A percentile compares a stretch with the other conserved stretches of the same genome.
These are phyloP conservation scores for Geotrichum macrosporum DNA, from an alignment of 1,139 yeast species.

Conservation along the genomic window DNA sequence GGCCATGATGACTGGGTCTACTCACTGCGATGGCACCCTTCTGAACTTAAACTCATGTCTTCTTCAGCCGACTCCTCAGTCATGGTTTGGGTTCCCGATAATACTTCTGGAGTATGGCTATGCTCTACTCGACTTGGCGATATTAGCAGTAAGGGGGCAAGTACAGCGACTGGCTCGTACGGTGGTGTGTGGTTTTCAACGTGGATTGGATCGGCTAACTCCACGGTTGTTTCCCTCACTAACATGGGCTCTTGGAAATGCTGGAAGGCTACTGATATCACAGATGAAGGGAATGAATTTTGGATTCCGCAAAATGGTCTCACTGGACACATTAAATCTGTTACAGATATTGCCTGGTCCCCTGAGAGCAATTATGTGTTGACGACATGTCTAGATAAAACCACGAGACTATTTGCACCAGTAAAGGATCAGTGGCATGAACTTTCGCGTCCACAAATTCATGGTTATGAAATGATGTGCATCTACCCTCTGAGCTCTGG, in stretches of 20 bases:
- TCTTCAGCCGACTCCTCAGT: conserved; percentile 92
- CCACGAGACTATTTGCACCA: conserved; percentile 75
- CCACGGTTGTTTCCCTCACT: conserved; percentile 62
- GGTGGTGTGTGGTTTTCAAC: conserved; percentile 95
- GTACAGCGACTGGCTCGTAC: conserved; percentile 96
- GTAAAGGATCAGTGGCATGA: conserved; percentile 66
- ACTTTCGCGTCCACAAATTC: conserved; percentile 94
- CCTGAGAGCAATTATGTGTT: conserved; percentile 60
- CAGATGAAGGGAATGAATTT: conserved; percentile 8
- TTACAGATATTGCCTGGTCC: conserved; percentile 82
- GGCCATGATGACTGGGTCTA: conserved; percentile 99
- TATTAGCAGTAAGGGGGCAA: conserved; percentile 90
- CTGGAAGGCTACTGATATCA: conserved; percentile 43
- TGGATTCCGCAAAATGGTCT: conserved; percentile 61
- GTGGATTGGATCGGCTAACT: conserved; percentile 60
- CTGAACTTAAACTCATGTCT: conserved; percentile 51
- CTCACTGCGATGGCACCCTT: conserved; percentile 75
- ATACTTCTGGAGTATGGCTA: conserved; percentile 84
- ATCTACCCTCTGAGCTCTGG: conserved; percentile 58
- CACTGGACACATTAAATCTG: conserved; percentile 71
- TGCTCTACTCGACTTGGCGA: conserved; percentile 82
- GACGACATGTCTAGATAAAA: conserved; percentile 85
- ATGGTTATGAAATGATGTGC: conserved; percentile 94
- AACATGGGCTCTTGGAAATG: conserved; percentile 89
- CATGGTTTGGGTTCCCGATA: conserved; percentile 95